Base-by-base conservation (phyloP, 495 filamentous ascomycete genomes). In the Neurospora terricola region DNA sequence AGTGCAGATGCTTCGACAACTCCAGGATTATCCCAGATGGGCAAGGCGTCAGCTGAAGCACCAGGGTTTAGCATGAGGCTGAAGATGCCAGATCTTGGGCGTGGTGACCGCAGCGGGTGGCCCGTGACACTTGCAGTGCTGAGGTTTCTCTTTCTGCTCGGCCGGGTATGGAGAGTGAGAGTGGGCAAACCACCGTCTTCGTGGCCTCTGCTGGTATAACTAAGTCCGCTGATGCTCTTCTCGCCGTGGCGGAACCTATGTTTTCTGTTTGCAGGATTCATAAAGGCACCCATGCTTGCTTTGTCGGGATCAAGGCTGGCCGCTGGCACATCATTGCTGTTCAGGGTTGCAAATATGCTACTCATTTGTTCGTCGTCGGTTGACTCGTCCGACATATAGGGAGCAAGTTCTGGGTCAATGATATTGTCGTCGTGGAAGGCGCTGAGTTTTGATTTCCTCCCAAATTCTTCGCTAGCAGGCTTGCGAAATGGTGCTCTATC, bases 401-500 rank as follows among this genome's bases (percentile, higher is more conserved):
- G 93, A 3, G 94, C 94, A 18, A 98, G 84, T 77, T 98, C 96
- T 4, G 96, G 95, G 77, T 99, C 96, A 78, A 98, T 98, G 75
- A 99, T 97, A 77, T 93, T 98, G 78, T 99, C 96, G 76, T 93
- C 93, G 78, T 98, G 96, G 76, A 99, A 98, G 37, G 95, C 93
- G 40, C 94, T 91, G 9, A 97, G 86, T 16, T 89, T 87, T n/a
- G 88, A 84, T 71, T 89, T 90, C 69, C 84, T 86, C 6, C 75
- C 76, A 21, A 83, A 81, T 37, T 88, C 83, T 69, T 97, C 92
- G 71, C 90, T 89, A 69, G 88, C 84, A 42, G 90, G 89, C 69
- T 91, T 90, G 74, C 97, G 94, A 77, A 98, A 99, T 3, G 96
- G 96, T 5, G 93, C 96, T 73, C 92, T 88, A 70, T 97, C 93